Percentiles rank a stretch among this genome's conserved stretches.
Evolutionary conservation across 1,139 yeast species (phyloP).

Genomic region (Lodderomyces pseudojiufengensis): DNA sequence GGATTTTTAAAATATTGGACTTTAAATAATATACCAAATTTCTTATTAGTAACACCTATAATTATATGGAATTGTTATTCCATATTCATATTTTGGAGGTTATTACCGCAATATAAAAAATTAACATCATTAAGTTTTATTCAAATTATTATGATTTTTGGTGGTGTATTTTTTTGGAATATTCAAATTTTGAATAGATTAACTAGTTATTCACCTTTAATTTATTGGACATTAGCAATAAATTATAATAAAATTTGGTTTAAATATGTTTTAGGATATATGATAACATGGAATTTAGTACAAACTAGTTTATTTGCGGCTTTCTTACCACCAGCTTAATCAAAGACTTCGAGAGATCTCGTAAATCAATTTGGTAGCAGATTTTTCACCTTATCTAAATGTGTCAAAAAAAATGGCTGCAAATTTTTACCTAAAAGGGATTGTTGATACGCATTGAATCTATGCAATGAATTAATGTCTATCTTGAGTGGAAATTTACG

Average conservation of each 20-base stretch:
- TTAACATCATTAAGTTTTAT: constrained; percentile 34
- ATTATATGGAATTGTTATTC: constrained; percentile 35
- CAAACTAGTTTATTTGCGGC: constrained; percentile 63
- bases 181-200: constrained; percentile 83
- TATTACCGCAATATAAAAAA: constrained; percentile 33
- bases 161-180: constrained; percentile 67
- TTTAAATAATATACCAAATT: constrained; percentile 73
- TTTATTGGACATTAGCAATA: constrained; percentile 61
- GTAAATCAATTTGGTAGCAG: neutral
- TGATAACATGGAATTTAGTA: constrained; percentile 51
- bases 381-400: neutral
- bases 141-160: constrained; percentile 39
- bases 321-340: constrained; percentile 72
- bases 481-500: too few relatives aligned
- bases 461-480: neutral
- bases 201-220: constrained; percentile 70
- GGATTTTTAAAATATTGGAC: constrained; percentile 88
- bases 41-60: constrained; percentile 72
- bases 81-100: constrained; percentile 28
- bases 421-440: constrained; percentile 16
- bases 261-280: constrained; percentile 33
- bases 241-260: constrained; percentile 8
- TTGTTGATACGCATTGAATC: constrained; percentile 1
- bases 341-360: constrained; percentile 1
- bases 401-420: constrained; percentile 21